A percentile compares a stretch with the other conserved stretches of the same genome.
Evolutionary conservation across 31 red algal genomes (phyloP).

Genomic region (Porphyra umbilicalis): DNA sequence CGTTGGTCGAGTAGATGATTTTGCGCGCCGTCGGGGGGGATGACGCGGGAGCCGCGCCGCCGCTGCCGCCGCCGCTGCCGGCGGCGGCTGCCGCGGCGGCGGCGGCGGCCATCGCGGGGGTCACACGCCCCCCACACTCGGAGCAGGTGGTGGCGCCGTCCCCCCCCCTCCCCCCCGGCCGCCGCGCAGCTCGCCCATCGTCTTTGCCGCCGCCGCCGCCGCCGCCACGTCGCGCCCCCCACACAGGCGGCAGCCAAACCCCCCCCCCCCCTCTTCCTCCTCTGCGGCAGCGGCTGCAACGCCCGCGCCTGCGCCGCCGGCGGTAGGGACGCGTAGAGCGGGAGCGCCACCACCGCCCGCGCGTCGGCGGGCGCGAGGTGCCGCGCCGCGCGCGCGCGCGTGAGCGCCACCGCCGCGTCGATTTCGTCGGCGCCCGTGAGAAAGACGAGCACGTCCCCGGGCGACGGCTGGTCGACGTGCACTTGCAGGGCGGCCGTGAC

Average conservation of each 20-base stretch:
- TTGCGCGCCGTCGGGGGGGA: conserved; percentile 29
- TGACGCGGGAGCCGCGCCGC: not conserved
- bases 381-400: conserved; percentile 39
- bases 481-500: conserved; percentile 59
- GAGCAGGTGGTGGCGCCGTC: not conserved
- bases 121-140: conserved; percentile 1
- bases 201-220: not conserved
- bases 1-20: conserved; percentile 93
- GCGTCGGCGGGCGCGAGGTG: conserved; percentile 3
- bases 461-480: conserved; percentile 36
- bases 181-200: not conserved
- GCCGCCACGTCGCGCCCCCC: not conserved
- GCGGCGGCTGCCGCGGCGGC: not conserved
- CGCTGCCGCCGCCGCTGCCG: not conserved
- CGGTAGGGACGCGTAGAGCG: conserved; percentile 75
- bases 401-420: conserved; percentile 34
- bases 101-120: not conserved
- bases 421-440: conserved; percentile 97
- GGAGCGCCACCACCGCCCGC: conserved; percentile 20
- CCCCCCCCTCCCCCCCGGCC: too few relatives aligned
- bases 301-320: conserved; percentile 59
- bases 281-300: conserved; percentile 38
- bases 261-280: not conserved
- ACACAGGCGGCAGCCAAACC: not conserved
- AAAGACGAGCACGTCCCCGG: conserved; percentile 90